Conservation (phyloP, 257 asterid species). For the Henckelia pumila region DNA sequence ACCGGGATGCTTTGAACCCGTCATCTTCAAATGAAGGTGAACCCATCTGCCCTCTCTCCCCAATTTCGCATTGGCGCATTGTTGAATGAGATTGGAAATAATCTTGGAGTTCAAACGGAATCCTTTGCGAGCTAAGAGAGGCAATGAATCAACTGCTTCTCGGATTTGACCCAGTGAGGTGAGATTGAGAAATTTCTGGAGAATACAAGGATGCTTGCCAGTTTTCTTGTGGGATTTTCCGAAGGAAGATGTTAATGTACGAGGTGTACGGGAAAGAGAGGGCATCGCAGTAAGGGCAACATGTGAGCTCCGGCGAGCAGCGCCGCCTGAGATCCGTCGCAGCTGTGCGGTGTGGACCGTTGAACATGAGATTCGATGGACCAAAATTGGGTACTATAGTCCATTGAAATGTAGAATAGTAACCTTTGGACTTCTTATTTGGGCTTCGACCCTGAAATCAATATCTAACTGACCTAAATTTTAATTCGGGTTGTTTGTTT, state of each 20-base stretch:
- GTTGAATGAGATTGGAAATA: constrained; percentile 49
- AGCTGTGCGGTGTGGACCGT: constrained; percentile 34
- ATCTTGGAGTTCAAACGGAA: constrained; percentile 40
- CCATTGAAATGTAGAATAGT: neutral
- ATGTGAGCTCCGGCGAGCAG: constrained; percentile 46
- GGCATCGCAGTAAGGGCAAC: constrained; percentile 60
- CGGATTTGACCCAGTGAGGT: constrained; percentile 49
- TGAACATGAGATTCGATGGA: neutral
- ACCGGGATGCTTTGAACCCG: constrained; percentile 52
- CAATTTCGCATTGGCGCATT: constrained; percentile 47
- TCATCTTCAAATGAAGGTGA: constrained; percentile 52
- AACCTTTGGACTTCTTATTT: neutral
- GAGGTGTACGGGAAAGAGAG: constrained; percentile 18
- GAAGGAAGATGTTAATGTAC: constrained; percentile 16
- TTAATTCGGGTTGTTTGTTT: too few species aligned
- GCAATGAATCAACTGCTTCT: constrained; percentile 54
- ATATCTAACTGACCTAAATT: neutral
- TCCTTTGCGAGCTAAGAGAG: constrained; percentile 52
- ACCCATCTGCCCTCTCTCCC: constrained; percentile 50
- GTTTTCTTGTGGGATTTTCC: constrained; percentile 23
- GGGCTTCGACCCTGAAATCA: neutral
- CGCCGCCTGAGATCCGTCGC: constrained; percentile 34
- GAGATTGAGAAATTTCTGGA: constrained; percentile 39
- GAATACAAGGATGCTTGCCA: constrained; percentile 40
- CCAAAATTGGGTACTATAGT: neutral